Conservation (phyloP, 2,329 filamentous ascomycete genomes). For the Clarireedia paspali region DNA sequence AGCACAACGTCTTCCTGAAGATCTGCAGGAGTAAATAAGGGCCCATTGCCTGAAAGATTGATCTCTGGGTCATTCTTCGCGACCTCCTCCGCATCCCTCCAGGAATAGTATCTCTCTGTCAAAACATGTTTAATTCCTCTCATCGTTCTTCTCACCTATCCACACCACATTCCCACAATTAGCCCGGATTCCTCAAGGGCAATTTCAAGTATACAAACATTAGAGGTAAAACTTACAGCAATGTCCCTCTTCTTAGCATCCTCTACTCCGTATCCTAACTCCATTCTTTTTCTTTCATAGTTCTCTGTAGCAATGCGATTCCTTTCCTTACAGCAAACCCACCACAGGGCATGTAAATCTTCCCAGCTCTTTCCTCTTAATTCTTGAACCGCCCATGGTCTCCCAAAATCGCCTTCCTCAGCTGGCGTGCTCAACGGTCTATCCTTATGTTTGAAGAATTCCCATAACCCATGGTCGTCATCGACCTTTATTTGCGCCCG, state of each 20-base stretch:
- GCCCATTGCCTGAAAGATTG: constrained; percentile 33
- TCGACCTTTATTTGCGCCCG: constrained; percentile 49
- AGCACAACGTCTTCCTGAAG: constrained; percentile 26
- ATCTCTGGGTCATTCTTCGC: constrained; percentile 62
- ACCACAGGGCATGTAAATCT: constrained; percentile 88
- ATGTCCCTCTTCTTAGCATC: constrained; percentile 58
- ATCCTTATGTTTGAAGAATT: constrained; percentile 72
- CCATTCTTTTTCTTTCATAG: constrained; percentile 57
- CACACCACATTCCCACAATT: constrained; percentile 10
- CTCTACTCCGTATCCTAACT: constrained; percentile 64
- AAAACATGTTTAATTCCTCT: constrained; percentile 74
- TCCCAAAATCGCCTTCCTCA: constrained; percentile 65
- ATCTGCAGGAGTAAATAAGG: constrained; percentile 22
- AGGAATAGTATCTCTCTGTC: constrained; percentile 83
- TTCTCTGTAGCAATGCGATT: constrained; percentile 80
- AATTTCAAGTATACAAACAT: neutral
- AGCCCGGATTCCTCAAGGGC: neutral
- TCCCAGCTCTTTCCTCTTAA: constrained; percentile 87
- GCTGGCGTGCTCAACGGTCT: constrained; percentile 64
- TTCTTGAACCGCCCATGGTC: constrained; percentile 79
- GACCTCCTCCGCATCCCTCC: constrained; percentile 65
- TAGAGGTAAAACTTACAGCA: constrained; percentile 46
- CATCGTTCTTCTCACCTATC: constrained; percentile 69
- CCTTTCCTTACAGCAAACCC: constrained; percentile 83
- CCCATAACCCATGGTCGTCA: constrained; percentile 80